phyloP scores from a whole-genome alignment of 2,329 filamentous ascomycete species.

The Aspergillus ochraceoroseus region DNA sequence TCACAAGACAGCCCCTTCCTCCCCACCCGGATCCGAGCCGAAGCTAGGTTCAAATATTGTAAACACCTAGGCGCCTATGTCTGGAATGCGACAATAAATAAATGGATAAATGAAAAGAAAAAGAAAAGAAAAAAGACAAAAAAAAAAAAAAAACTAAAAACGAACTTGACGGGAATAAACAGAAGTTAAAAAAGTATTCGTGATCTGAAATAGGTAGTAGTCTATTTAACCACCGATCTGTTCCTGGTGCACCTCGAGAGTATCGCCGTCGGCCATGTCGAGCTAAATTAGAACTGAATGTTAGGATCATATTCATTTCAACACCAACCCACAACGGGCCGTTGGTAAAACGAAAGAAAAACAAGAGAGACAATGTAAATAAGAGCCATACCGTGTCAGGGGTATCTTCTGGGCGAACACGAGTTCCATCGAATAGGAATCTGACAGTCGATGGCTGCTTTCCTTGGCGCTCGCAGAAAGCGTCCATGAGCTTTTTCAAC shows the following conservation, averaged over 20 bases:
- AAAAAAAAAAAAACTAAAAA: neutral
- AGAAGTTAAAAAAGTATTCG: neutral
- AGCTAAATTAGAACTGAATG: constrained; percentile 54
- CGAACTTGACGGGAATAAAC: neutral
- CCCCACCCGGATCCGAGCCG: constrained; percentile 6
- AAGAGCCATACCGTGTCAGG: constrained; percentile 73
- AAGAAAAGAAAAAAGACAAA: neutral
- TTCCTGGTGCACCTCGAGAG: constrained; percentile 94
- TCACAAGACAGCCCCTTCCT: neutral
- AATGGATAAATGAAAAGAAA: too few species aligned
- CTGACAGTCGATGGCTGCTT: constrained; percentile 79
- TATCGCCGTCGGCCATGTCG: constrained; percentile 94
- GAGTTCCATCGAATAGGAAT: constrained; percentile 93
- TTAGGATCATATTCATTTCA: too few species aligned
- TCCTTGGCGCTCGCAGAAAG: constrained; percentile 93
- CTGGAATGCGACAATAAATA: constrained; percentile 4
- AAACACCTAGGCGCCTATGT: constrained; percentile 17
- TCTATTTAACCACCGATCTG: constrained; percentile 70
- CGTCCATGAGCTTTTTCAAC: constrained; percentile 96
- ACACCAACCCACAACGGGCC: too few species aligned
- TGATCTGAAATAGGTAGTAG: too few species aligned
- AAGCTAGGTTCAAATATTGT: constrained; percentile 5
- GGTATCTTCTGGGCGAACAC: constrained; percentile 82
- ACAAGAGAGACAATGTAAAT: constrained; percentile 2
- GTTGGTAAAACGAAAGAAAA: too few species aligned